Evolutionary conservation across 2,329 filamentous ascomycete species (phyloP).

Genomic region (Coleophoma eucalyptorum): DNA sequence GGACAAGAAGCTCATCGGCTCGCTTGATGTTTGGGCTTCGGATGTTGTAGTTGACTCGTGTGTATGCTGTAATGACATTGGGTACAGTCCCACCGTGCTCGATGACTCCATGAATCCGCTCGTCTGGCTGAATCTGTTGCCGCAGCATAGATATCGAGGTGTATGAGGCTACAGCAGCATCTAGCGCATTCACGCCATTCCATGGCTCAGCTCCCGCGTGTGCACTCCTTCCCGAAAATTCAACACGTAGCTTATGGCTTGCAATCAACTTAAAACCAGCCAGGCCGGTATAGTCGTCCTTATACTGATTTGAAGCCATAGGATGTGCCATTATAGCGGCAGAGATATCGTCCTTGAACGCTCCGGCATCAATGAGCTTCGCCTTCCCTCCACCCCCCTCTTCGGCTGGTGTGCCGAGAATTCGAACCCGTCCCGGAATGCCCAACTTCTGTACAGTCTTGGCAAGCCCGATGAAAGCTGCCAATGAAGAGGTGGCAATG

Average conservation of each 20-base stretch:
- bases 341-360: conserved; percentile 32
- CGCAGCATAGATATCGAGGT: conserved; percentile 26
- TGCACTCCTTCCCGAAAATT: conserved; percentile 19
- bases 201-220: conserved; percentile 30
- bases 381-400: conserved; percentile 34
- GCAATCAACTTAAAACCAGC: conserved; percentile 1
- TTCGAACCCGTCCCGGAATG: conserved; percentile 21
- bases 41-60: not conserved
- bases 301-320: not conserved
- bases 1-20: not conserved
- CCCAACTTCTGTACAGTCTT: conserved; percentile 16
- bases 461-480: conserved; percentile 30
- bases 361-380: conserved; percentile 37
- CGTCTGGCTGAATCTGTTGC: conserved; percentile 22
- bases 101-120: conserved; percentile 28
- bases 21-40: conserved; percentile 1
- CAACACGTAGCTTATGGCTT: not conserved
- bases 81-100: not conserved
- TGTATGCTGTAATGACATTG: not conserved
- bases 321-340: conserved; percentile 36
- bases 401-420: conserved; percentile 26
- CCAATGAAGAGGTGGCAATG: conserved; percentile 33
- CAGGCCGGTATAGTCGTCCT: not conserved
- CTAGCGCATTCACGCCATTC: conserved; percentile 35
- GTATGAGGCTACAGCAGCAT: conserved; percentile 32